Percentiles rank a stretch among this genome's conserved stretches.
Conservation (phyloP, 106 monocot genomes). For the Allium sativum region DNA sequence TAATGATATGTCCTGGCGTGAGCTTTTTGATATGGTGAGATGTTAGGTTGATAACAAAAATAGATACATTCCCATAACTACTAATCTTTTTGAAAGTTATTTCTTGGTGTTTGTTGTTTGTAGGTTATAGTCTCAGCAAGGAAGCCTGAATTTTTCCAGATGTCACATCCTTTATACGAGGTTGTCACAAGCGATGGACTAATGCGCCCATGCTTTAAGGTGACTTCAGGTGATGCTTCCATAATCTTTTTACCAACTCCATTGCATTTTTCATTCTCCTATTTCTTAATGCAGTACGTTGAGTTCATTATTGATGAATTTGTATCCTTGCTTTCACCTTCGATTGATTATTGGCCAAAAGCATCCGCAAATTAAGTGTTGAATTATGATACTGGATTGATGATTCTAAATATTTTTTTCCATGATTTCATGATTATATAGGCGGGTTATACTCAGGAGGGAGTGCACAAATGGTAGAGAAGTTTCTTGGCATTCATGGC, state of each 20-base stretch:
- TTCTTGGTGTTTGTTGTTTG: not conserved
- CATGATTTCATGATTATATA: conserved; percentile 19
- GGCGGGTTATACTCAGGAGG: conserved; percentile 95
- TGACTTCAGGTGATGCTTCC: conserved; percentile 49
- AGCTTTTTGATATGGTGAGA: conserved; percentile 94
- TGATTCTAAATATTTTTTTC: not conserved
- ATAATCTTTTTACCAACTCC: not conserved
- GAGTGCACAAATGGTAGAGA: conserved; percentile 92
- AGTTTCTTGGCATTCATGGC: conserved; percentile 71
- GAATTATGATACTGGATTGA: too few relatives aligned
- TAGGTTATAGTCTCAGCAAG: conserved; percentile 98
- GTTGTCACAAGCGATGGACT: conserved; percentile 84
- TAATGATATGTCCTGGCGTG: conserved; percentile 89
- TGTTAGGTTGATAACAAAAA: too few relatives aligned
- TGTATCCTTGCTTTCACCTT: too few relatives aligned
- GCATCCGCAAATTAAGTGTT: too few relatives aligned
- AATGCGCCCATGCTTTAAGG: conserved; percentile 87
- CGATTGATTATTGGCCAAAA: too few relatives aligned
- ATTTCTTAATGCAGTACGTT: too few relatives aligned
- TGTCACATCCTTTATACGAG: conserved; percentile 84
- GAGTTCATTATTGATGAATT: too few relatives aligned
- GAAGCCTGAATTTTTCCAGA: conserved; percentile 98
- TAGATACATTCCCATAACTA: too few relatives aligned
- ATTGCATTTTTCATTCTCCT: too few relatives aligned
- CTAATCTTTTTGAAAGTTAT: too few relatives aligned